Percentiles rank a stretch among this genome's conserved stretches.
These are phyloP conservation scores for Candida railenensis DNA, from an alignment of 805 yeast species.

Conservation along the genomic window DNA sequence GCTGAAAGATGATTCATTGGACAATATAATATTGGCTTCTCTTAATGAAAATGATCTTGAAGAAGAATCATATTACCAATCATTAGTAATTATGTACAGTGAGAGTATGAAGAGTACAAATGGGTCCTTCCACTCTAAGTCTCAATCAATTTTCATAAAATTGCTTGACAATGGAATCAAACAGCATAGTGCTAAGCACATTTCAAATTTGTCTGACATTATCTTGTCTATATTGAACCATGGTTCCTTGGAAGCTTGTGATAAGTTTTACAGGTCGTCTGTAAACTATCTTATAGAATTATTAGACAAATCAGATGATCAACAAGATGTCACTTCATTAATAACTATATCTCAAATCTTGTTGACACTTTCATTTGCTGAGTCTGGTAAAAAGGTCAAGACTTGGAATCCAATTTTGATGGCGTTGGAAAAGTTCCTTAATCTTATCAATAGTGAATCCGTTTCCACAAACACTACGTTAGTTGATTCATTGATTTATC, in stretches of 20 bases:
- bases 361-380: constrained; percentile 57
- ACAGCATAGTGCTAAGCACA: constrained; percentile 13
- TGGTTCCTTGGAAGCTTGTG: constrained; percentile 49
- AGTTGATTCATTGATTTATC: constrained; percentile 37
- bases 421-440: constrained; percentile 15
- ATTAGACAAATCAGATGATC: constrained; percentile 1
- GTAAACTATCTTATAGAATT: constrained; percentile 10
- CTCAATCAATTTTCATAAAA: constrained; percentile 48
- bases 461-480: constrained; percentile 13
- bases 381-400: constrained; percentile 63
- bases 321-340: constrained; percentile 4
- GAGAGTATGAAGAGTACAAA: constrained; percentile 75
- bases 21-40: constrained; percentile 43
- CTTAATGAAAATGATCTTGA: constrained; percentile 30
- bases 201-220: constrained; percentile 57
- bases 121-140: constrained; percentile 73
- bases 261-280: constrained; percentile 39
- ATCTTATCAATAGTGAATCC: constrained; percentile 7
- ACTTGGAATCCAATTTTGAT: constrained; percentile 45
- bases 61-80: constrained; percentile 47
- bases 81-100: constrained; percentile 61
- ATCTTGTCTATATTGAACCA: constrained; percentile 52
- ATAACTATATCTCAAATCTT: constrained; percentile 41
- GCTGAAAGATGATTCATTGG: constrained; percentile 49
- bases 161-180: constrained; percentile 37